Base-by-base conservation (phyloP, 139 green algal genomes). In the Chlorella sp. region DNA sequence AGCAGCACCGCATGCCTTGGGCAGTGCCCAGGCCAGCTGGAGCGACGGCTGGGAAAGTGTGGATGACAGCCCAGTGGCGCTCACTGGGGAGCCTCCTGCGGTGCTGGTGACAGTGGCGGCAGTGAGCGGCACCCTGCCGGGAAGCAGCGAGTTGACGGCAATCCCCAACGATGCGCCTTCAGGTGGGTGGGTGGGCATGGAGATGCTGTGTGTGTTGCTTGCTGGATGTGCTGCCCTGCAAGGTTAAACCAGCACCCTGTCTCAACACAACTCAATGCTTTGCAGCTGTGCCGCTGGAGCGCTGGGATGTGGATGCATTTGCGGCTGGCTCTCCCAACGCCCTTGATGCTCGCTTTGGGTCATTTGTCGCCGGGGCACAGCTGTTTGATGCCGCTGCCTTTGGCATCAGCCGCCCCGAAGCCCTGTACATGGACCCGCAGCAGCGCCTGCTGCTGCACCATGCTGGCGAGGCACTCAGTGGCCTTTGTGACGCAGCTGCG, bases 361-460 rank as follows among this genome's bases (percentile, higher is more conserved):
- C 85, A 7, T 90, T 90, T 68, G 40, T 94, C 62, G 70, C 82
- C 1, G 73, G 36, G 2, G 77, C 87, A 6, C 87, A 87, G 38
- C 24, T 74, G 17, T 94, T 93, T 80, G 69, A 64, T 85, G 67
- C 78, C 30, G 1, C 83, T 13, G 34, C 68, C 4, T 92, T 93
- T 73, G 88, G 86, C 36, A 75, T 93, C 28, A 68, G 84, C 24
- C 73, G 56, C 73, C 28, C 84, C 6, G 91, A 94, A 51, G 86
- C 88, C 8, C 26, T 75, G 8, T 73, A 76, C 77, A 92, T 93
- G 86, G 94, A 97, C 82, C 92, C 92, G 8, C 94, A 97, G 87
- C 94, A 97, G 81, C 90, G 94, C 1, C 67, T 96, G 72, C 84
- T 96, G 75, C 46, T 96, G 73, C 87, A 95, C 70, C 76, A 79